Evolutionary conservation across 2,329 filamentous ascomycete species (phyloP).

Genomic region (Leptographium lundbergii): DNA sequence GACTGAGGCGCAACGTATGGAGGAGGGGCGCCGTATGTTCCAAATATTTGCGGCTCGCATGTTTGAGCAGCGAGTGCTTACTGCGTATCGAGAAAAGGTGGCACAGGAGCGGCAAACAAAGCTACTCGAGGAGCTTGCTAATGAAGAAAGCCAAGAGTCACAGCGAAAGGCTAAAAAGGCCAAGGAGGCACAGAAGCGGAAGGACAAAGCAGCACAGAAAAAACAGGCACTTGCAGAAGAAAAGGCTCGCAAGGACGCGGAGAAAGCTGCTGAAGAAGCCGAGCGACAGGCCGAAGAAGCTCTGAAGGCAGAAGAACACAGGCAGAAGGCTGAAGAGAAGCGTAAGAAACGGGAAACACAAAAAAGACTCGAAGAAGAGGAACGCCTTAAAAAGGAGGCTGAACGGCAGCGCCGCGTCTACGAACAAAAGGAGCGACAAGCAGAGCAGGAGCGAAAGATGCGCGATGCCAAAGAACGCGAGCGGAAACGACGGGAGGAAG

Average conservation of each 20-base stretch:
- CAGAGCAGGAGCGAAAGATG: constrained; percentile 72
- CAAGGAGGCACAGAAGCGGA: constrained; percentile 87
- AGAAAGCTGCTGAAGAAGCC: constrained; percentile 78
- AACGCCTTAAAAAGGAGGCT: constrained; percentile 69
- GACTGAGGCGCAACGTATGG: constrained; percentile 98
- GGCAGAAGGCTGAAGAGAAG: constrained; percentile 75
- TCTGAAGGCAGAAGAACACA: constrained; percentile 68
- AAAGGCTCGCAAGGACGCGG: constrained; percentile 73
- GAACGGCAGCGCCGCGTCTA: constrained; percentile 68
- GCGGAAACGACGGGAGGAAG: constrained; percentile 75
- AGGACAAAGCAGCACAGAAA: constrained; percentile 83
- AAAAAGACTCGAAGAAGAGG: constrained; percentile 82
- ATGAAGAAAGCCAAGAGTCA: constrained; percentile 64
- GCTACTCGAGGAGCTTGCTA: constrained; percentile 79
- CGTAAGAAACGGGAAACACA: constrained; percentile 83
- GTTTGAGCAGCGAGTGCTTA: constrained; percentile 95
- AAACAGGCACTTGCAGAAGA: constrained; percentile 86
- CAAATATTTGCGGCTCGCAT: constrained; percentile 98
- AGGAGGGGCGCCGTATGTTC: constrained; percentile 96
- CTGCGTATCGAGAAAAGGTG: constrained; percentile 96
- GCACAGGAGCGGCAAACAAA: constrained; percentile 83
- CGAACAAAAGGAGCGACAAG: constrained; percentile 76
- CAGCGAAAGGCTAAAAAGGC: constrained; percentile 86
- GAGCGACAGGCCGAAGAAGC: constrained; percentile 63
- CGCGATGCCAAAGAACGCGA: constrained; percentile 69